phyloP scores from a whole-genome alignment of 2,329 filamentous ascomycete species.

The Verticillium isaacii region DNA sequence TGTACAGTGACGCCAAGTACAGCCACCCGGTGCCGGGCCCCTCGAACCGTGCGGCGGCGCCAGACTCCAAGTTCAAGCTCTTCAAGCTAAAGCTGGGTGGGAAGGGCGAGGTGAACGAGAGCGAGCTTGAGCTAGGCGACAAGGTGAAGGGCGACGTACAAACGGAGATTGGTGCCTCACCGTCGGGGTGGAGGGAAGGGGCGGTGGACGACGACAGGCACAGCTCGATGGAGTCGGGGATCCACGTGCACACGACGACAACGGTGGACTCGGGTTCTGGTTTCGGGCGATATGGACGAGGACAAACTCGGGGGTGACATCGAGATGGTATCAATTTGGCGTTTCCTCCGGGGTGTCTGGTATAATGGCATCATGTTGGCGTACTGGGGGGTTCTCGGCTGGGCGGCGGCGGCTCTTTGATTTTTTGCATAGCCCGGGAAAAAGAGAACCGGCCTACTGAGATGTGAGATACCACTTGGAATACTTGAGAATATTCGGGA shows the following conservation, averaged over 20 bases:
- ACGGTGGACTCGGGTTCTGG: slow-evolving; percentile 4
- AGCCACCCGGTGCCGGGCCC: background rate
- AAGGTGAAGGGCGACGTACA: slow-evolving; percentile 22
- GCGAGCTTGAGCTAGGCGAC: slow-evolving; percentile 23
- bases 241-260: slow-evolving; percentile 13
- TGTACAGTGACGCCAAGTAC: background rate
- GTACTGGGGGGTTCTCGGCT: background rate
- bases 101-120: slow-evolving; percentile 14
- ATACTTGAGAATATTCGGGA: too few species aligned
- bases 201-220: background rate
- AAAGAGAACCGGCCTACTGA: too few species aligned
- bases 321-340: background rate
- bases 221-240: slow-evolving; percentile 10
- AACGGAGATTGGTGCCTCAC: slow-evolving; percentile 19
- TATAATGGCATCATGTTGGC: background rate
- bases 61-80: background rate
- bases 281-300: background rate
- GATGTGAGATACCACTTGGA: too few species aligned
- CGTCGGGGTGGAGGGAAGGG: background rate
- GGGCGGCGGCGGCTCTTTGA: background rate
- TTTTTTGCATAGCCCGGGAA: background rate
- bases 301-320: background rate
- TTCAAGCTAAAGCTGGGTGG: background rate
- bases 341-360: background rate
- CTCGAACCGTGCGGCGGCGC: background rate